These are phyloP conservation scores for Stemphylium lycopersici DNA, from an alignment of 2,329 filamentous ascomycete genomes.

Conservation along the genomic window DNA sequence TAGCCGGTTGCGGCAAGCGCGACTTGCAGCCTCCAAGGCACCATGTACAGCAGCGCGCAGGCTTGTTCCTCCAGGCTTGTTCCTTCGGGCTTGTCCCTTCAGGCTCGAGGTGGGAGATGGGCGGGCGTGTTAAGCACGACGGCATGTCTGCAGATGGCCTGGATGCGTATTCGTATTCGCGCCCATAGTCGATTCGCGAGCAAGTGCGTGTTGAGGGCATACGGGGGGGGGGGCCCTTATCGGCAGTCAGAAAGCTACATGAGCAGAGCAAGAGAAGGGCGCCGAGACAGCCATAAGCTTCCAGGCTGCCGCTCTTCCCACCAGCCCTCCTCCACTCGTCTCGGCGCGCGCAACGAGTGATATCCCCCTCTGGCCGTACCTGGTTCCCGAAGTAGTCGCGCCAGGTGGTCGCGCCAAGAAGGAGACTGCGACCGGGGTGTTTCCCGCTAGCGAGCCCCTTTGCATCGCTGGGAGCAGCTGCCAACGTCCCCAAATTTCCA, in stretches of 20 bases:
- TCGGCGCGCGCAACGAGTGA: background rate
- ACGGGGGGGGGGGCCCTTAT: background rate
- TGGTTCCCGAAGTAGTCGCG: constrained; percentile 27
- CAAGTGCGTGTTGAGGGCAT: background rate
- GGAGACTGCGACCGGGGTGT: constrained; percentile 41
- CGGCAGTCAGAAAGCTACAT: background rate
- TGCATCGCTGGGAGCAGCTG: constrained; percentile 48
- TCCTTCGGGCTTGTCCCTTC: background rate
- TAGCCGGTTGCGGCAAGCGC: constrained; percentile 14
- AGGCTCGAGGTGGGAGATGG: background rate
- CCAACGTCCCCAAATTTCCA: constrained; percentile 51
- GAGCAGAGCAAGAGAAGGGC: background rate
- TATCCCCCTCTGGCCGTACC: constrained; percentile 9
- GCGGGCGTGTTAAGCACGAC: too few species aligned
- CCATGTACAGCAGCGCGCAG: background rate
- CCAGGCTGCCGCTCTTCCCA: background rate
- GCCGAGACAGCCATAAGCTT: background rate
- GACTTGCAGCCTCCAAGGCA: background rate
- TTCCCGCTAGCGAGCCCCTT: constrained; percentile 49
- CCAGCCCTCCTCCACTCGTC: background rate
- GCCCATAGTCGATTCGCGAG: background rate
- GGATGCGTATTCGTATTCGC: background rate
- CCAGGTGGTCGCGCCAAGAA: constrained; percentile 36
- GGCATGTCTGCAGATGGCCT: too few species aligned
- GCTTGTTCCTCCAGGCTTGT: background rate